phyloP scores from a whole-genome alignment of 2,329 filamentous ascomycete species.

The Tricladium varicosporioides region DNA sequence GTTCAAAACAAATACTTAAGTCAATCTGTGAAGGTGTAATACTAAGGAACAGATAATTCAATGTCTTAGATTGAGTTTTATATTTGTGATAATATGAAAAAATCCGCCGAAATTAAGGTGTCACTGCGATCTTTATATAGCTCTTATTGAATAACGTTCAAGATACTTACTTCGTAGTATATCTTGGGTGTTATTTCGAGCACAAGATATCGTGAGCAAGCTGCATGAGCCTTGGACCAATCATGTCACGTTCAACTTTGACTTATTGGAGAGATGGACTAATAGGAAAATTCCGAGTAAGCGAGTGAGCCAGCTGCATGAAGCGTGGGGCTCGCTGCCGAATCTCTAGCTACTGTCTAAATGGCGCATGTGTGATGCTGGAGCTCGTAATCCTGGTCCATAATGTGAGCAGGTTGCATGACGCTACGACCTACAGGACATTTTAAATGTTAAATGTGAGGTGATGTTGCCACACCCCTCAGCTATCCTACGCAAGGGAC shows the following conservation, averaged over 20 bases:
- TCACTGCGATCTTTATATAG: conserved; percentile 28
- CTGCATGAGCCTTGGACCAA: conserved; percentile 18
- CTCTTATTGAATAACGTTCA: conserved; percentile 19
- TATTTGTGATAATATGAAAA: conserved; percentile 20
- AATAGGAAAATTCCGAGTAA: conserved; percentile 13
- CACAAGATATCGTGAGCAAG: conserved; percentile 17
- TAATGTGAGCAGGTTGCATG: conserved; percentile 38
- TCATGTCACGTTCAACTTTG: conserved; percentile 14
- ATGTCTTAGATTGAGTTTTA: conserved; percentile 20
- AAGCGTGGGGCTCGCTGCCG: conserved; percentile 16
- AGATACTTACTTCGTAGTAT: conserved; percentile 11
- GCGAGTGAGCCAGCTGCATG: conserved; percentile 31
- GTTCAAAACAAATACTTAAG: conserved; percentile 15
- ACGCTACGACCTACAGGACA: no score
- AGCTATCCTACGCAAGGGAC: no score
- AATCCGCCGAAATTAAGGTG: conserved; percentile 16
- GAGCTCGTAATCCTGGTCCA: conserved; percentile 8
- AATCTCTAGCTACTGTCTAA: conserved; percentile 10
- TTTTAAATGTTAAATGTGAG: no score
- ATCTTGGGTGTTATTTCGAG: conserved; percentile 13
- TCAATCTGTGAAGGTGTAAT: conserved; percentile 19
- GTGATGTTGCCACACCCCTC: no score
- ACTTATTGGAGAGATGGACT: conserved; percentile 14
- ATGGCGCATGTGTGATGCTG: conserved; percentile 2
- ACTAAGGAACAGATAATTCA: conserved; percentile 13